Evolutionary conservation across 2,329 filamentous ascomycete species (phyloP), one percentile per base, ranked within the genome.

Genomic region (Alternaria longipes): DNA sequence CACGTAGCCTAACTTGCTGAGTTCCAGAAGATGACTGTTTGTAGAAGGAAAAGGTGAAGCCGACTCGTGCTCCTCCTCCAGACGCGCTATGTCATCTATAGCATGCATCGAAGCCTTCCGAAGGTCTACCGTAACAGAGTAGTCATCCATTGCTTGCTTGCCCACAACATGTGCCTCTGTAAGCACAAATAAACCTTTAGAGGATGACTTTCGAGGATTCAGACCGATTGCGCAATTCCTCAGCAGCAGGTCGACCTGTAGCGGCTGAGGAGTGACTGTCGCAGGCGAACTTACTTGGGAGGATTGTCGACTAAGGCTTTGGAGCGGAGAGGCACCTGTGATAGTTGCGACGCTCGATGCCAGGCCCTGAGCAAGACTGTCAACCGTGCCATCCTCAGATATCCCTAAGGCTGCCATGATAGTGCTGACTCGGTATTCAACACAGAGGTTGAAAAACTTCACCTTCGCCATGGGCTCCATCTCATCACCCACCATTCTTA

Each of bases 401-500:
- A 96, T 83, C 0, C 88, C 90, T 7, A 97, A 84, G 5, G 97
- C 78, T 54, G 93, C 92, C 83, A 97, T 90, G 0, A 97, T 78
- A 0, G 91, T 92, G 0, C 92, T 87, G 4, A 98, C 91, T 16
- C 90, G 90, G 76, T 99, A 99, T 75, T 99, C 96, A n/a, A 93
- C 79, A 60, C 89, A 90, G 5, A 97, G 69, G 63, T 97, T 93
- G 78, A 91, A 91, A 42, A 98, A 81, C 75, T 97, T 96, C 59
- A 97, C 78, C 76, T 96, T 97, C 67, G 97, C 83, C 7, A 92
- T 89, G 0, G 96, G 94, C 65, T 98, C 94, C 80, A 96, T 92
- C 75, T 98, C 94, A 74, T 98, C 94, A 0, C 93, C 93, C 66
- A 99, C 91, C 81, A 97, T 91, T 51, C 95, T 87, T 60, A 91